phyloP scores from a whole-genome alignment of 2,329 filamentous ascomycete species.

The Ophiocordyceps camponoti-floridani region DNA sequence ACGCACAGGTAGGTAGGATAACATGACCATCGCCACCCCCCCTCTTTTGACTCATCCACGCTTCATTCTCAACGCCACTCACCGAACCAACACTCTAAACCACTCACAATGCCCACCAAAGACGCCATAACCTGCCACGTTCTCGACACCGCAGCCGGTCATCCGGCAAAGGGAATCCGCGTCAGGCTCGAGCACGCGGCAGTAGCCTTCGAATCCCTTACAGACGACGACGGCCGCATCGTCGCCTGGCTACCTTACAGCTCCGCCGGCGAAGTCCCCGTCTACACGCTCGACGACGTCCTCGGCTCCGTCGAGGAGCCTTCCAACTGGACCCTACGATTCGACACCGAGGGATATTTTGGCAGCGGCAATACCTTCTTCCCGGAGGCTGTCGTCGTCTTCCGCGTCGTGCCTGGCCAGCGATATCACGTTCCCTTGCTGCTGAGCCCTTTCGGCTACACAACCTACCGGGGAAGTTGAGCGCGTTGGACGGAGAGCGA shows the following conservation, averaged over 20 bases:
- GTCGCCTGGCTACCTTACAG: conserved; percentile 43
- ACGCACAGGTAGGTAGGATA: no score
- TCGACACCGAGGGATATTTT: conserved; percentile 58
- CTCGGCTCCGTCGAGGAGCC: conserved; percentile 23
- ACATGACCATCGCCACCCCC: neutral
- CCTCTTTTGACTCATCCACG: neutral
- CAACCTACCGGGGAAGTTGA: conserved; percentile 64
- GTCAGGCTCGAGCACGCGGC: conserved; percentile 42
- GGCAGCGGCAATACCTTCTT: conserved; percentile 43
- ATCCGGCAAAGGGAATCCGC: conserved; percentile 46
- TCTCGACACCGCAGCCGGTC: conserved; percentile 63
- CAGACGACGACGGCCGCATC: conserved; percentile 62
- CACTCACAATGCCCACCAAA: conserved; percentile 13
- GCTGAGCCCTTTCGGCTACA: conserved; percentile 63
- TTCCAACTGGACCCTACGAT: conserved; percentile 49
- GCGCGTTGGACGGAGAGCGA: neutral
- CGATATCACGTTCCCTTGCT: conserved; percentile 68
- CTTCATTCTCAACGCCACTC: neutral
- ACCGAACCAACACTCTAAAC: neutral
- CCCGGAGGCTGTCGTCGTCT: conserved; percentile 37
- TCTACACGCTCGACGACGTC: conserved; percentile 39
- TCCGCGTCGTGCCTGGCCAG: conserved; percentile 36
- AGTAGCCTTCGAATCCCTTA: conserved; percentile 42
- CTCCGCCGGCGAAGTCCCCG: conserved; percentile 35
- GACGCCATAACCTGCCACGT: conserved; percentile 73